A percentile compares a stretch with the other conserved stretches of the same genome.
Evolutionary conservation across 345 rosid species (phyloP).

Genomic region (Trapa bicornis): DNA sequence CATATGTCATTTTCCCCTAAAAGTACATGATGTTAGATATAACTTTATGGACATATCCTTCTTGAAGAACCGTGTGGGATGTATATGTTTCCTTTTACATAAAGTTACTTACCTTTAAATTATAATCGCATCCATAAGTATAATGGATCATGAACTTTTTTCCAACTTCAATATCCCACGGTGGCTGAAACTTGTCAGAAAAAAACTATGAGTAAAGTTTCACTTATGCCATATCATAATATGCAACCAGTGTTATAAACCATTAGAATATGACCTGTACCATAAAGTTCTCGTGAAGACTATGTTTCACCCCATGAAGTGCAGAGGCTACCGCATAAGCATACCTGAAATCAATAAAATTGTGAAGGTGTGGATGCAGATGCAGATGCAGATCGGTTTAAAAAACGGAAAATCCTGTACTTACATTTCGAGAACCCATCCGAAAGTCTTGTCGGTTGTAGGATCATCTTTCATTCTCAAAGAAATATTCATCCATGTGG

Average conservation of each 20-base stretch:
- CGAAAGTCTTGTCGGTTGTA: constrained; percentile 60
- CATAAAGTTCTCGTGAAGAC: constrained; percentile 60
- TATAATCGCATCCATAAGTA: constrained; percentile 68
- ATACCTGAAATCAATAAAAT: constrained; percentile 33
- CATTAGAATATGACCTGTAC: constrained; percentile 34
- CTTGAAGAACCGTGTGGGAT: background rate
- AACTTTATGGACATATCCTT: background rate
- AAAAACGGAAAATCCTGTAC: constrained; percentile 6
- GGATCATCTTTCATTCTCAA: constrained; percentile 65
- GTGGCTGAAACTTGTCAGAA: constrained; percentile 39
- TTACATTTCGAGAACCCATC: constrained; percentile 85
- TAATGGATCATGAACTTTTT: constrained; percentile 61
- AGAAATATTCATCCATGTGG: constrained; percentile 73
- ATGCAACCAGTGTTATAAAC: constrained; percentile 7
- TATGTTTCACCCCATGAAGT: constrained; percentile 50
- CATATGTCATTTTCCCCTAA: constrained; percentile 57
- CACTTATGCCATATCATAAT: background rate
- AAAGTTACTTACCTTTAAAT: constrained; percentile 31
- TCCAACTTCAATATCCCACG: constrained; percentile 60
- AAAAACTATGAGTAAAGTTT: constrained; percentile 1
- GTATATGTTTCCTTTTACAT: background rate
- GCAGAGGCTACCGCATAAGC: constrained; percentile 81
- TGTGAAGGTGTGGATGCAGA: background rate
- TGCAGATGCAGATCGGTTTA: too few relatives aligned
- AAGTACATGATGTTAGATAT: background rate